phyloP scores from a whole-genome alignment of 768 basidiomycete species.

The Kwoniella sp. region DNA sequence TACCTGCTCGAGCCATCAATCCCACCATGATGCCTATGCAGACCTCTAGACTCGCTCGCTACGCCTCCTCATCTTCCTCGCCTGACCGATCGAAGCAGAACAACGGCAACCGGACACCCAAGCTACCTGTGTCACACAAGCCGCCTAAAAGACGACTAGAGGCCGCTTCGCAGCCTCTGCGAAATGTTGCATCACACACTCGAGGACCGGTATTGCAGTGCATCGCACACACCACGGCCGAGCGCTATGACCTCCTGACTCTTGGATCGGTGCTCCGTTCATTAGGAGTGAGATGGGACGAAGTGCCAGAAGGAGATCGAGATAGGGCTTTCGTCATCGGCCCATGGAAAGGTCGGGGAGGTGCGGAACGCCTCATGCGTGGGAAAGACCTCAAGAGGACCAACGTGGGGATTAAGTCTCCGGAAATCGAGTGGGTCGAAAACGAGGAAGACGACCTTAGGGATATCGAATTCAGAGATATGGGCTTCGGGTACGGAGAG shows the following conservation, averaged over 20 bases:
- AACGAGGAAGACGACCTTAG: slow-evolving; percentile 59
- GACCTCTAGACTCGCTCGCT: neutral
- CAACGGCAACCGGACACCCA: slow-evolving; percentile 5
- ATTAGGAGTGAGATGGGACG: slow-evolving; percentile 48
- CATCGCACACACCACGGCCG: slow-evolving; percentile 82
- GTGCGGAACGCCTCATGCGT: slow-evolving; percentile 37
- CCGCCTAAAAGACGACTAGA: slow-evolving; percentile 69
- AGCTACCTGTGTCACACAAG: slow-evolving; percentile 44
- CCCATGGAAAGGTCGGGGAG: slow-evolving; percentile 50
- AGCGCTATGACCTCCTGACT: slow-evolving; percentile 72
- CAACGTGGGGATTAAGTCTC: neutral
- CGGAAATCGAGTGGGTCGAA: slow-evolving; percentile 65
- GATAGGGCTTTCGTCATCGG: slow-evolving; percentile 50
- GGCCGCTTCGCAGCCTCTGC: slow-evolving; percentile 80
- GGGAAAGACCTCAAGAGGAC: slow-evolving; percentile 38
- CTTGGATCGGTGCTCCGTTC: slow-evolving; percentile 57
- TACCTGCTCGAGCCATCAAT: neutral
- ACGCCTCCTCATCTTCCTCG: slow-evolving; percentile 16
- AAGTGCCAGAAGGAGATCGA: slow-evolving; percentile 52
- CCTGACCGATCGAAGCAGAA: slow-evolving; percentile 6
- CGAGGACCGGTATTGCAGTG: slow-evolving; percentile 76
- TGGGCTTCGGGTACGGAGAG: slow-evolving; percentile 52
- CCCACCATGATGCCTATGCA: neutral
- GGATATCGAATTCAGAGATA: slow-evolving; percentile 21
- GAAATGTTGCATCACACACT: slow-evolving; percentile 82